phyloP scores from a whole-genome alignment of 257 asterid genomes.

The Plectranthus barbatus region DNA sequence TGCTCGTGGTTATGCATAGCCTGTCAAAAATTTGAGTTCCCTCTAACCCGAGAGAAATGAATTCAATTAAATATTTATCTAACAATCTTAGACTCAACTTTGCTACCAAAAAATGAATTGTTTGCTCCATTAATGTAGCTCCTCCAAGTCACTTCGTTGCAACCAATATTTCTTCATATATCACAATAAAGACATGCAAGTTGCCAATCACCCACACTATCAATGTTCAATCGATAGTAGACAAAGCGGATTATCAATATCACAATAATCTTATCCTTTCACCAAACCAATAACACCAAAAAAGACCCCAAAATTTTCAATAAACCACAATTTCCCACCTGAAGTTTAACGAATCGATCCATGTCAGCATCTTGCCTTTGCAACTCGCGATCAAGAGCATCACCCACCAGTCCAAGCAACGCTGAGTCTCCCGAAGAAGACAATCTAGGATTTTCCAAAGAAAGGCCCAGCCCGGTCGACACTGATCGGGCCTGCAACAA shows the following conservation, averaged over 20 bases:
- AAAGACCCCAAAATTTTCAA: neutral
- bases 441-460: slow-evolving; percentile 69
- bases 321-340: slow-evolving; percentile 38
- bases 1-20: neutral
- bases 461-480: slow-evolving; percentile 91
- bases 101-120: neutral
- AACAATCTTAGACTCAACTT: neutral
- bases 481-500: slow-evolving; percentile 80
- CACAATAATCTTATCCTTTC: neutral
- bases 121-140: neutral
- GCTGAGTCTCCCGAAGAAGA: slow-evolving; percentile 69
- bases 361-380: slow-evolving; percentile 85
- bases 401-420: slow-evolving; percentile 61
- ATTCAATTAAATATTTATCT: neutral
- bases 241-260: neutral
- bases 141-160: neutral
- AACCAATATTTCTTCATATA: neutral
- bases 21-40: neutral
- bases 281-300: neutral
- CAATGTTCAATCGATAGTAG: neutral
- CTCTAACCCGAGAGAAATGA: no score
- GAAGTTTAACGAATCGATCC: slow-evolving; percentile 75
- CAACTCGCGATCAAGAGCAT: slow-evolving; percentile 66
- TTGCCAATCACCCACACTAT: neutral
- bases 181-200: neutral